Evolutionary conservation across 768 basidiomycete genomes (phyloP).

Genomic region (Hygrophorus pudorinus): DNA sequence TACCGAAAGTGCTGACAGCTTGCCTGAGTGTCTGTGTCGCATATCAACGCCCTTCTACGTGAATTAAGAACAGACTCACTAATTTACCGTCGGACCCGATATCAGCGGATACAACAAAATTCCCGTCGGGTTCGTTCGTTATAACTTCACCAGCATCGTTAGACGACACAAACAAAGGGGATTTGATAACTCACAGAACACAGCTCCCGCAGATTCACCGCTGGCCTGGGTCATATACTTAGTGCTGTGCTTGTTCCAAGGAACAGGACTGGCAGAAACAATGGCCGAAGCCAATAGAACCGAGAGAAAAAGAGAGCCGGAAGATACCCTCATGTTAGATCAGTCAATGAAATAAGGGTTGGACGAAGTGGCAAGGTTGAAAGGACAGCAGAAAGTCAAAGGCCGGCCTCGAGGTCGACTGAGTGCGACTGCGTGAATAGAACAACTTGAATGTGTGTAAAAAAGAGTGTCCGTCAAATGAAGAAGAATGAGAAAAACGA

Average conservation of each 20-base stretch:
- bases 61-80: conserved; percentile 15
- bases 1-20: conserved; percentile 22
- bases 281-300: conserved; percentile 7
- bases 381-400: too few relatives aligned
- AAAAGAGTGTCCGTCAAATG: too few relatives aligned
- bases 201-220: conserved; percentile 11
- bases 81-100: conserved; percentile 33
- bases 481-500: too few relatives aligned
- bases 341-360: too few relatives aligned
- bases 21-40: conserved; percentile 17
- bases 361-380: too few relatives aligned
- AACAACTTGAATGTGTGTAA: too few relatives aligned
- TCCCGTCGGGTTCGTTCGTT: conserved; percentile 37
- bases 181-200: conserved; percentile 10
- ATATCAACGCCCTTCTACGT: not conserved
- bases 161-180: not conserved
- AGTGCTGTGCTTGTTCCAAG: conserved; percentile 1
- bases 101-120: conserved; percentile 32
- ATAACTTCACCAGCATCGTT: conserved; percentile 24
- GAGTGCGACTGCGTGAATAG: too few relatives aligned
- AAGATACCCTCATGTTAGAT: too few relatives aligned
- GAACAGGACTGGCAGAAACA: conserved; percentile 10
- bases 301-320: conserved; percentile 5
- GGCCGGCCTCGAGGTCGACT: too few relatives aligned
- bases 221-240: conserved; percentile 6